A percentile compares a stretch with the other conserved stretches of the same genome.
These are phyloP conservation scores for Zalaria sp. DNA, from an alignment of 2,329 filamentous ascomycete genomes.

Conservation along the genomic window DNA sequence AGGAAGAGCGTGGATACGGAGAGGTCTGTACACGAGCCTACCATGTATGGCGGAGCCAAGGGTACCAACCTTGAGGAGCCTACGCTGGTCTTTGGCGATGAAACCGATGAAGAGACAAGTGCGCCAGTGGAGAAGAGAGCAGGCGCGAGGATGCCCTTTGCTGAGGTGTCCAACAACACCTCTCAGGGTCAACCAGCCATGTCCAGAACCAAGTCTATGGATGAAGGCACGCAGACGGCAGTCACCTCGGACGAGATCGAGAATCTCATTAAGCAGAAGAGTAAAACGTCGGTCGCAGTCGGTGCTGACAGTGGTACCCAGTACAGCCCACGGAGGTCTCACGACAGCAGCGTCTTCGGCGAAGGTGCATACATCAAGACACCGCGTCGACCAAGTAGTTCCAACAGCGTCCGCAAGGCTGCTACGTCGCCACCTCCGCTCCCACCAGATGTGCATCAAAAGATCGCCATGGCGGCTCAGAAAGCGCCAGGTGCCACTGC, in stretches of 20 bases:
- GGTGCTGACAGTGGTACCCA: conserved; percentile 10
- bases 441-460: conserved; percentile 68
- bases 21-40: conserved; percentile 3
- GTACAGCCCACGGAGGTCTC: conserved; percentile 7
- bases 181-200: not conserved
- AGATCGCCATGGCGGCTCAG: conserved; percentile 64
- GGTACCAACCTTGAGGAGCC: conserved; percentile 6
- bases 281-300: conserved; percentile 10
- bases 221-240: conserved; percentile 69
- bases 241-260: conserved; percentile 76
- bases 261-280: conserved; percentile 49
- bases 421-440: conserved; percentile 51
- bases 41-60: conserved; percentile 7
- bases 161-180: conserved; percentile 8
- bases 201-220: conserved; percentile 20
- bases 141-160: conserved; percentile 4
- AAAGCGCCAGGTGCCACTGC: conserved; percentile 24
- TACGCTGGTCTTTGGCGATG: conserved; percentile 10
- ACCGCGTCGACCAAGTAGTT: conserved; percentile 53
- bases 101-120: not conserved
- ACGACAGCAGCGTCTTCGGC: conserved; percentile 3
- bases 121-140: not conserved
- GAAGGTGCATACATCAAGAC: conserved; percentile 11
- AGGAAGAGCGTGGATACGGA: not conserved
- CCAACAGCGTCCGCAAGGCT: conserved; percentile 47